A percentile compares a stretch with the other conserved stretches of the same genome.
Evolutionary conservation across 805 yeast species (phyloP).

Genomic region (Saturnispora serradocipensis): DNA sequence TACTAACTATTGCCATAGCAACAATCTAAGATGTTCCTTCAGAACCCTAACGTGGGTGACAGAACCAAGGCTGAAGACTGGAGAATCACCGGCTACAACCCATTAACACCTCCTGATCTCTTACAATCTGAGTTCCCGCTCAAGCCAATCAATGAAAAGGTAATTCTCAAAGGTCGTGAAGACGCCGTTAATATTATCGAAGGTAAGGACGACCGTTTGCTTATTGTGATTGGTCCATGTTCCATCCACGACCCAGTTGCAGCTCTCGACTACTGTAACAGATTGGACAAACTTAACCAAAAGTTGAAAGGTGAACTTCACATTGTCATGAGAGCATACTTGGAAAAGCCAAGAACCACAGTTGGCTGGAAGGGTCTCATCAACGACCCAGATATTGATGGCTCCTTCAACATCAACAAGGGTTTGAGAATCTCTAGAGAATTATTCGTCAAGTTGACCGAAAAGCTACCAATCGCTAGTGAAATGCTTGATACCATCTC

Average conservation of each 20-base stretch:
- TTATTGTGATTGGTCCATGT: conserved; percentile 94
- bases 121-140: conserved; percentile 80
- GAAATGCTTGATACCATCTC: conserved; percentile 98
- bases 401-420: conserved; percentile 86
- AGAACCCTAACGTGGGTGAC: conserved; percentile 79
- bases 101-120: conserved; percentile 89
- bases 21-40: conserved; percentile 58
- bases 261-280: conserved; percentile 78
- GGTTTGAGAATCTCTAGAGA: conserved; percentile 86
- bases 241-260: conserved; percentile 92
- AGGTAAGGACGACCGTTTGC: conserved; percentile 79
- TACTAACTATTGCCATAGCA: conserved; percentile 6
- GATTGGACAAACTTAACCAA: conserved; percentile 49
- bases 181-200: conserved; percentile 62
- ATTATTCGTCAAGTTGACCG: conserved; percentile 75
- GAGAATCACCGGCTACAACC: conserved; percentile 85
- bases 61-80: conserved; percentile 67
- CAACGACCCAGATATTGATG: conserved; percentile 94
- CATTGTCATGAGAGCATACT: conserved; percentile 93
- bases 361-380: conserved; percentile 99
- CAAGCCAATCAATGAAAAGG: conserved; percentile 46
- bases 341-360: conserved; percentile 97
- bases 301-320: conserved; percentile 65
- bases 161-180: conserved; percentile 67
- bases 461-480: conserved; percentile 84